Evolutionary conservation across 2,329 filamentous ascomycete species (phyloP), one percentile per base, ranked within the genome.

Genomic region (Knoxdaviesia proteae): DNA sequence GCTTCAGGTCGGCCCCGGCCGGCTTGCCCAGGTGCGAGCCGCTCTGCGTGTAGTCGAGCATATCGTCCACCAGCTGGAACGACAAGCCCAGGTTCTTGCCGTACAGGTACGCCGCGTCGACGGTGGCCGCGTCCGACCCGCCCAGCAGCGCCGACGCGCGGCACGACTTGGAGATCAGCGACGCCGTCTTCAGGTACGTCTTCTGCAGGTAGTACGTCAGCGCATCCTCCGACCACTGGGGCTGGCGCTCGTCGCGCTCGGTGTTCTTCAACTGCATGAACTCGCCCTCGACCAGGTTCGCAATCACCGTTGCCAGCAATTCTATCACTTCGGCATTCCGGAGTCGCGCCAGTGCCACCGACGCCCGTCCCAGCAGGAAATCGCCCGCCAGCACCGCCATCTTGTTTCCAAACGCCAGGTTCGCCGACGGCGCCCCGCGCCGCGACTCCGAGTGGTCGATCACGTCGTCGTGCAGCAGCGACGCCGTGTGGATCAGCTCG

Each of bases 191-290:
- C 51, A 98, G 71, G 56, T 98, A 98, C 32, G 90, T 98, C 69
- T 98, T 98, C 57, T 94, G 84, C 41, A 98, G 68, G 57, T 98
- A 98, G 62, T 98, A 96, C 31, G 76, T 72, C 47, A 98, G 71
- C 1, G 86, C 82, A 42, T 94, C 83, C 54, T 94, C 84, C 2
- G 80, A 90, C 73, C 82, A 96, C 7, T 70, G 64, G 1, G 88
- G 88, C 50, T 82, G 78, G 49, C 72, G 69, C 65, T 96, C 88
- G 56, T 94, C 88, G 49, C 74, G 69, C 39, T 82, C 83, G 1
- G 90, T 96, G 61, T 98, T 98, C 64, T 94, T 92, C 52, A 98
- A 67, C 65, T 98, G 90, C 90, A 98, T 98, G 65, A 98, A 96
- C 61, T 98, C 90, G 55, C 90, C 90, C 63, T 98, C 90, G 20